Evolutionary conservation across 2,329 filamentous ascomycete genomes (phyloP).

Genomic region (Xylariaceae sp.): DNA sequence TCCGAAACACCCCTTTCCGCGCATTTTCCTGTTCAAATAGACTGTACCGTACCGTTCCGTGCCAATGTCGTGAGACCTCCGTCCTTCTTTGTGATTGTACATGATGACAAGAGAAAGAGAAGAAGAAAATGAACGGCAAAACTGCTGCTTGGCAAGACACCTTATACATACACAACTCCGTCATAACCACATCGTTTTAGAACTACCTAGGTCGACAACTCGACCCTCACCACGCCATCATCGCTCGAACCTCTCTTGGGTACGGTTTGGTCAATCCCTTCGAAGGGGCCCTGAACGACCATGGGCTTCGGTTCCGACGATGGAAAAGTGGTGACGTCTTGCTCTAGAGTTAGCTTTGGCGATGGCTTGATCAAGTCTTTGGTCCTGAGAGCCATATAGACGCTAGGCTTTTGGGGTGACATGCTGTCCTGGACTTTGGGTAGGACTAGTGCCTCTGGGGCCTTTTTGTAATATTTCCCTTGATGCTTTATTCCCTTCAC

Average conservation of each 20-base stretch:
- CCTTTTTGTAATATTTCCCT: constrained; percentile 4
- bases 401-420: constrained; percentile 20
- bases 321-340: background rate
- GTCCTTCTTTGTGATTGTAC: background rate
- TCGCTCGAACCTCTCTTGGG: background rate
- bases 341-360: constrained; percentile 29
- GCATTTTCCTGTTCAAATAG: background rate
- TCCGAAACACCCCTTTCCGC: background rate
- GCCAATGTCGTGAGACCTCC: background rate
- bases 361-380: constrained; percentile 29
- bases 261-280: background rate
- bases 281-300: background rate
- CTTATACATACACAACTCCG: too few species aligned
- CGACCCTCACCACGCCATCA: constrained; percentile 14
- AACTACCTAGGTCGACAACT: constrained; percentile 4
- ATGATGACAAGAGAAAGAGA: background rate
- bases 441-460: constrained; percentile 4
- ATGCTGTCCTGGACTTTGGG: constrained; percentile 24
- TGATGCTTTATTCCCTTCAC: background rate
- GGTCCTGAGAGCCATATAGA: constrained; percentile 25
- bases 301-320: background rate
- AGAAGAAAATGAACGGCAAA: background rate
- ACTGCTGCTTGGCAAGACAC: background rate
- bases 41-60: background rate
- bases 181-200: background rate